A percentile compares a stretch with the other conserved stretches of the same genome.
Evolutionary conservation across 805 yeast species (phyloP).

Genomic region (Metschnikowia dekortorum): DNA sequence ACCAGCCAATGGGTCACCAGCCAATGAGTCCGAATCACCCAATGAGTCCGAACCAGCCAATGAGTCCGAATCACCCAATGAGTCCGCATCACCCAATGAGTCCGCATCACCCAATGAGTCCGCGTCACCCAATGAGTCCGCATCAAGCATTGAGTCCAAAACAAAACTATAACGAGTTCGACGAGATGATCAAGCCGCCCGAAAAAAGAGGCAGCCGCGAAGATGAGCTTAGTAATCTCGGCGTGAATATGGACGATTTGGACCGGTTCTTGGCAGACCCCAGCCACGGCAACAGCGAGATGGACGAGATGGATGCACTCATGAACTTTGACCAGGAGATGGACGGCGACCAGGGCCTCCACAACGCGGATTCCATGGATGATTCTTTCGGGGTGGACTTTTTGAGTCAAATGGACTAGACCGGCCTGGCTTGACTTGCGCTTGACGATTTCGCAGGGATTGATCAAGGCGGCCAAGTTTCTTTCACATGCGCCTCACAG

Average conservation of each 20-base stretch:
- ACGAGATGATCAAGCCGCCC: background rate
- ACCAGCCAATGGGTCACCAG: too few species aligned
- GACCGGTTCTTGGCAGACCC: constrained; percentile 18
- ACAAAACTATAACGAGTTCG: constrained; percentile 4
- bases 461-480: too few species aligned
- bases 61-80: too few species aligned
- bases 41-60: too few species aligned
- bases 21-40: too few species aligned
- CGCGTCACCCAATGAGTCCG: too few species aligned
- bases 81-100: too few species aligned
- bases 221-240: constrained; percentile 3
- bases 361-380: constrained; percentile 17
- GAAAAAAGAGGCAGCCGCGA: background rate
- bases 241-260: constrained; percentile 16
- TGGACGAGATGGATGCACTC: constrained; percentile 19
- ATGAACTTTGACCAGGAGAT: constrained; percentile 15
- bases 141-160: too few species aligned
- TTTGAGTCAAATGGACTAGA: constrained; percentile 27
- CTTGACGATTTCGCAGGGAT: too few species aligned
- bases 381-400: constrained; percentile 35
- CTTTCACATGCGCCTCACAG: too few species aligned
- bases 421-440: too few species aligned
- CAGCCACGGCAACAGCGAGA: constrained; percentile 8
- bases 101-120: too few species aligned
- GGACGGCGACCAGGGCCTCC: constrained; percentile 5